Percentiles rank a stretch among this genome's conserved stretches.
Conservation (phyloP, 2,329 filamentous ascomycete species). For the Aureobasidium sp. region DNA sequence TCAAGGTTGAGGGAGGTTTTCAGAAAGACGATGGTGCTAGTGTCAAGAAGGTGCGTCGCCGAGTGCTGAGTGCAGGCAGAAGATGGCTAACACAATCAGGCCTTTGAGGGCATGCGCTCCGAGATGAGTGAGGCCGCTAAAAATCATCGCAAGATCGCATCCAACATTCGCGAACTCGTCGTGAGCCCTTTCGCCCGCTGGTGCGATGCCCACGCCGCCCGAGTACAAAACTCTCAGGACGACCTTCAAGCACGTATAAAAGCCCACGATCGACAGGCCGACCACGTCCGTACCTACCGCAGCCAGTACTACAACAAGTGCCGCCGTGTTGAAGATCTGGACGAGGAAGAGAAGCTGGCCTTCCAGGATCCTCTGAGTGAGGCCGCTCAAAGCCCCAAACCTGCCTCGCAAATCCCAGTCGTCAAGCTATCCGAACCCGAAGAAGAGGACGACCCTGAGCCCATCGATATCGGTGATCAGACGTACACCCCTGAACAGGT, state of each 20-base stretch:
- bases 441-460: constrained; percentile 63
- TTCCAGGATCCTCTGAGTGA: constrained; percentile 74
- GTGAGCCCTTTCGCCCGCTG: constrained; percentile 90
- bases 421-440: constrained; percentile 73
- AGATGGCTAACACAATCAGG: constrained; percentile 44
- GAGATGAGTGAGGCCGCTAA: constrained; percentile 89
- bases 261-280: constrained; percentile 84
- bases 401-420: constrained; percentile 51
- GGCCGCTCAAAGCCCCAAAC: constrained; percentile 42
- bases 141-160: constrained; percentile 91
- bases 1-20: constrained; percentile 80
- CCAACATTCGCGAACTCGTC: constrained; percentile 92
- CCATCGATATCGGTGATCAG: constrained; percentile 85
- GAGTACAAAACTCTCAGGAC: constrained; percentile 90
- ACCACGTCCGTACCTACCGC: constrained; percentile 83
- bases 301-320: constrained; percentile 99
- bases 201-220: constrained; percentile 89
- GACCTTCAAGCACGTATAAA: constrained; percentile 88
- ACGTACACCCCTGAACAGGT: constrained; percentile 77
- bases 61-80: background rate
- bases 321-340: constrained; percentile 86
- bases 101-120: constrained; percentile 83
- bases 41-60: constrained; percentile 69
- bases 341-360: constrained; percentile 97
- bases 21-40: constrained; percentile 89